Percentiles rank a stretch among this genome's conserved stretches.
Conservation (phyloP, 257 asterid species). For the Jaltomata sinuosa region DNA sequence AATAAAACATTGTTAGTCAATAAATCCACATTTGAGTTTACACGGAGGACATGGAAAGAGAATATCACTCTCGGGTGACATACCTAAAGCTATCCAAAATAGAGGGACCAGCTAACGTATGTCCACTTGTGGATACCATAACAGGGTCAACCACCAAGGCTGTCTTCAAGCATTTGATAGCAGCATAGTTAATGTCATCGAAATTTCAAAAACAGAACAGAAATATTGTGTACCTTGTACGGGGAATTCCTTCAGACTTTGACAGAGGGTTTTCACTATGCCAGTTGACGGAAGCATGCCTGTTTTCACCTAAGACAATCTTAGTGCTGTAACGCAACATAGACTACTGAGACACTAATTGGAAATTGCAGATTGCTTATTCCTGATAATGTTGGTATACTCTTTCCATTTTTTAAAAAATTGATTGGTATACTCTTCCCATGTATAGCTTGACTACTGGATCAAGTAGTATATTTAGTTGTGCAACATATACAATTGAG, state of each 20-base stretch:
- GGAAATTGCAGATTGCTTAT: neutral
- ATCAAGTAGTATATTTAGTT: neutral
- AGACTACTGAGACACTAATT: neutral
- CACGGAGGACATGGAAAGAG: neutral
- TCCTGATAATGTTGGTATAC: neutral
- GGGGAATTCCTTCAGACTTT: slow-evolving; percentile 59
- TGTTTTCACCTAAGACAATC: slow-evolving; percentile 73
- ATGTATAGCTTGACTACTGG: neutral
- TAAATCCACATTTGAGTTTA: neutral
- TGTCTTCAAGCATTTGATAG: slow-evolving; percentile 36
- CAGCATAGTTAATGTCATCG: neutral
- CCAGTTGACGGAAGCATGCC: slow-evolving; percentile 94
- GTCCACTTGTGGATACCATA: slow-evolving; percentile 94
- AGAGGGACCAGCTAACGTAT: slow-evolving; percentile 63
- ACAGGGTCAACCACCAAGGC: slow-evolving; percentile 99
- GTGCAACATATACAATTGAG: neutral
- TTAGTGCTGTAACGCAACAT: slow-evolving; percentile 10
- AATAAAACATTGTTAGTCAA: neutral
- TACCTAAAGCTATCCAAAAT: slow-evolving; percentile 63
- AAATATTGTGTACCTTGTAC: slow-evolving; percentile 43
- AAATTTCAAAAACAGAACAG: neutral
- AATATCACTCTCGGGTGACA: neutral
- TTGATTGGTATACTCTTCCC: neutral
- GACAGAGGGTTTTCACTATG: slow-evolving; percentile 59
- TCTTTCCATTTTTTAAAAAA: too few relatives aligned